Percentiles rank a stretch among this genome's conserved stretches.
phyloP scores from a whole-genome alignment of 2,329 filamentous ascomycete genomes.

The Esteya vermicola region DNA sequence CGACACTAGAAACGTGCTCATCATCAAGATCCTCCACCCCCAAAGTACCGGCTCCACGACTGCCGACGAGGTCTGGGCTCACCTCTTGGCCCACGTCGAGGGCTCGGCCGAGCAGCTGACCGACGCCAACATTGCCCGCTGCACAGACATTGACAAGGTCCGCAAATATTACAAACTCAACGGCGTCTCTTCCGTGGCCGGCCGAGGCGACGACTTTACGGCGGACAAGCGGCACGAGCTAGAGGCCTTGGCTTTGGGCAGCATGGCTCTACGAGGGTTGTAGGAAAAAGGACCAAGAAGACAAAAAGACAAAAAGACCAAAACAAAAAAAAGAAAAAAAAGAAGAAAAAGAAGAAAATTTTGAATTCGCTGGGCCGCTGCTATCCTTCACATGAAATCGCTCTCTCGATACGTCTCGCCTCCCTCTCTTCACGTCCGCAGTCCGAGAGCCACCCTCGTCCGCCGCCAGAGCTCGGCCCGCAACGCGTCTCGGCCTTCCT shows the following conservation, averaged over 20 bases:
- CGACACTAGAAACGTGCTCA: slow-evolving; percentile 56
- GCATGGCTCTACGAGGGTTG: slow-evolving; percentile 62
- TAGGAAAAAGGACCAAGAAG: too few relatives aligned
- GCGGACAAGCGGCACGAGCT: slow-evolving; percentile 35
- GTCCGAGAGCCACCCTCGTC: slow-evolving; percentile 26
- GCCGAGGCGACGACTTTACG: slow-evolving; percentile 19
- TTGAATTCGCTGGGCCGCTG: too few relatives aligned
- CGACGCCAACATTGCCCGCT: slow-evolving; percentile 43
- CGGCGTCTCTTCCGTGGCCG: slow-evolving; percentile 30
- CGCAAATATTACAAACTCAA: slow-evolving; percentile 81
- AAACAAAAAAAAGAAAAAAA: neutral
- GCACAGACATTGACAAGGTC: slow-evolving; percentile 54
- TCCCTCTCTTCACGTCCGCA: slow-evolving; percentile 5
- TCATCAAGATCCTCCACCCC: slow-evolving; percentile 59
- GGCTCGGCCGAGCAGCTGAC: slow-evolving; percentile 45
- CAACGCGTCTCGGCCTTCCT: slow-evolving; percentile 47
- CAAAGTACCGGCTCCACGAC: slow-evolving; percentile 22
- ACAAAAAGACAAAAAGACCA: neutral
- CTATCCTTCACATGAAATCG: neutral
- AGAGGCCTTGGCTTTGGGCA: slow-evolving; percentile 56
- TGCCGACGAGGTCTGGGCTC: slow-evolving; percentile 35
- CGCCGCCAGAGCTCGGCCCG: slow-evolving; percentile 45
- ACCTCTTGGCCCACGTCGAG: slow-evolving; percentile 47
- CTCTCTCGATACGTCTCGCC: neutral
- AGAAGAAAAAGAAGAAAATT: too few relatives aligned